Conservation (phyloP, 2,329 filamentous ascomycete genomes). For the Diaporthe velutina region DNA sequence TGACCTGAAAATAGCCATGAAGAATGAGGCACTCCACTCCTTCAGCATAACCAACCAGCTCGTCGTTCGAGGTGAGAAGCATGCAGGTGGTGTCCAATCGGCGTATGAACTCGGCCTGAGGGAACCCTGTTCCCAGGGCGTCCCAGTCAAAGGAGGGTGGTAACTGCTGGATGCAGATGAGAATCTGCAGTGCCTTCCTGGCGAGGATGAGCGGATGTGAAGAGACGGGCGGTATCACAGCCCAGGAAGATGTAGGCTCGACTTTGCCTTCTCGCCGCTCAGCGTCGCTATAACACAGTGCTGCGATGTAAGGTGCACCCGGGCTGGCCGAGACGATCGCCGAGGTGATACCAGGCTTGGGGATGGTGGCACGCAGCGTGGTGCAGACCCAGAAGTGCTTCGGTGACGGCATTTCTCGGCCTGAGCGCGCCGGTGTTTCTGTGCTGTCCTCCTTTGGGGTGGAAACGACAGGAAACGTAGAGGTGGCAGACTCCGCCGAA, state of each 20-base stretch:
- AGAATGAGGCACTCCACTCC: conserved; percentile 66
- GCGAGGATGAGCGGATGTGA: conserved; percentile 64
- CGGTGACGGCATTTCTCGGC: conserved; percentile 41
- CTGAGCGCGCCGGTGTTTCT: not conserved
- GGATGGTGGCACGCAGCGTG: conserved; percentile 50
- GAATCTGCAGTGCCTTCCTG: conserved; percentile 60
- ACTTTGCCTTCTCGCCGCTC: conserved; percentile 48
- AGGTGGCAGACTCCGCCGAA: conserved; percentile 39
- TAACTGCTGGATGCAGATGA: conserved; percentile 60
- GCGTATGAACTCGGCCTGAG: conserved; percentile 46
- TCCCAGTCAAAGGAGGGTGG: conserved; percentile 49
- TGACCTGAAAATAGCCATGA: conserved; percentile 62
- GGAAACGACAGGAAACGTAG: conserved; percentile 6
- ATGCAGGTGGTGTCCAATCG: conserved; percentile 50
- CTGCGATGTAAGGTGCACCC: conserved; percentile 47
- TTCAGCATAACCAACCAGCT: conserved; percentile 64
- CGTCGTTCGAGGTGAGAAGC: conserved; percentile 63
- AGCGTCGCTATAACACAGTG: conserved; percentile 49
- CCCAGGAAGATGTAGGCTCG: conserved; percentile 44
- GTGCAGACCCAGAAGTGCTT: conserved; percentile 50
- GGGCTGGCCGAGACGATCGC: conserved; percentile 46
- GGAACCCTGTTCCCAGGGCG: conserved; percentile 45
- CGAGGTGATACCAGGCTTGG: conserved; percentile 50
- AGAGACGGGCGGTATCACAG: conserved; percentile 48
- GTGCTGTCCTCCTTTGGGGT: conserved; percentile 11